Evolutionary conservation across 768 basidiomycete species (phyloP).

Genomic region (Trametes cingulata): DNA sequence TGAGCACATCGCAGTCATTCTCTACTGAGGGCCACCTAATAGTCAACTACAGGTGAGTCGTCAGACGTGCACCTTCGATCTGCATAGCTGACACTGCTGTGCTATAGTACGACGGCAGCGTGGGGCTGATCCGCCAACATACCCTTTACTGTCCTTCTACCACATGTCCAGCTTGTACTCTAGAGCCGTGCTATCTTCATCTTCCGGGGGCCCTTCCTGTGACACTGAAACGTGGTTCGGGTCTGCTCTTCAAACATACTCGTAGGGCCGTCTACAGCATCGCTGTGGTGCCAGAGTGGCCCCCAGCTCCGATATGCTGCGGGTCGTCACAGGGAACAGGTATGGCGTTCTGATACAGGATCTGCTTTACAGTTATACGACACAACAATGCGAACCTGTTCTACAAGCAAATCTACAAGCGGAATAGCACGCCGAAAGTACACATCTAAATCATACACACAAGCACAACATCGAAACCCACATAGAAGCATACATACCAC

Average conservation of each 20-base stretch:
- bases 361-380: not conserved
- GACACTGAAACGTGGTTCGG: not conserved
- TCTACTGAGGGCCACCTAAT: slow-evolving; percentile 64
- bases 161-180: not conserved
- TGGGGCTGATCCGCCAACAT: slow-evolving; percentile 45
- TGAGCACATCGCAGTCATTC: slow-evolving; percentile 45
- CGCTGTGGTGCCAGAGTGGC: not conserved
- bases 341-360: no score
- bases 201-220: not conserved
- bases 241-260: not conserved
- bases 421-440: not conserved
- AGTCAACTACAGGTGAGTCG: slow-evolving; percentile 62
- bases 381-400: not conserved
- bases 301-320: no score
- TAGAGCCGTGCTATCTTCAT: not conserved
- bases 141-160: not conserved
- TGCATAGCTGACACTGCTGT: not conserved
- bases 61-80: not conserved
- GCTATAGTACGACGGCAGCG: slow-evolving; percentile 54
- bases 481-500: not conserved
- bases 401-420: slow-evolving; percentile 1
- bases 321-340: not conserved
- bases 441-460: slow-evolving; percentile 8
- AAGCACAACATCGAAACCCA: not conserved
- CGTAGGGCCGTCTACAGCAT: not conserved